These are phyloP conservation scores for Lolium rigidum DNA, from an alignment of 176 grass and related monocot genomes.

Conservation along the genomic window DNA sequence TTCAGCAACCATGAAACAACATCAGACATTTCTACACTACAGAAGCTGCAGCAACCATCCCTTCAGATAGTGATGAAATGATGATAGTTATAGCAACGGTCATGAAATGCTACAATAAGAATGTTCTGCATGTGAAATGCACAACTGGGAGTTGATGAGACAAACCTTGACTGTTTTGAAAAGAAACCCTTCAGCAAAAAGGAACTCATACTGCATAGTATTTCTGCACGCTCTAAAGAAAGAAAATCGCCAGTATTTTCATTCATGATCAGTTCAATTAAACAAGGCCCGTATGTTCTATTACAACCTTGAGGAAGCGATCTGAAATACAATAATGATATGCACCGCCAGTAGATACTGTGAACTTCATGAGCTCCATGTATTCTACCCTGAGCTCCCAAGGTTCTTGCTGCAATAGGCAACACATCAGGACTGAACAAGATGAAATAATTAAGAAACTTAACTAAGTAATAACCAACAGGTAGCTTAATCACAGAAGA, in stretches of 20 bases:
- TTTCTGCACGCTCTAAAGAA: slow-evolving; percentile 68
- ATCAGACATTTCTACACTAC: slow-evolving; percentile 56
- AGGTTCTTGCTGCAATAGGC: slow-evolving; percentile 62
- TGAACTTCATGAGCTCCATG: slow-evolving; percentile 71
- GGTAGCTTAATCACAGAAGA: background rate
- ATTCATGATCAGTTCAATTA: slow-evolving; percentile 61
- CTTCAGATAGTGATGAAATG: slow-evolving; percentile 46
- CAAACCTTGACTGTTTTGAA: slow-evolving; percentile 71
- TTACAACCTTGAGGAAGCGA: slow-evolving; percentile 53
- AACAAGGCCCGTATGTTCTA: slow-evolving; percentile 45
- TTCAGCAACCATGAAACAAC: slow-evolving; percentile 75
- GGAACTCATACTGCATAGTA: slow-evolving; percentile 77
- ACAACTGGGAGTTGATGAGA: slow-evolving; percentile 20
- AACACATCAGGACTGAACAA: slow-evolving; percentile 14
- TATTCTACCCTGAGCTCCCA: slow-evolving; percentile 51
- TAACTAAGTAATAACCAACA: slow-evolving; percentile 14
- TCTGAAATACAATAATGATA: slow-evolving; percentile 63
- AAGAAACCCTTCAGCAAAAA: slow-evolving; percentile 62
- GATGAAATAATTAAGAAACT: slow-evolving; percentile 27
- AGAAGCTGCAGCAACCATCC: slow-evolving; percentile 65
- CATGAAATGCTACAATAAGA: slow-evolving; percentile 10
- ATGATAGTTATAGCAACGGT: slow-evolving; percentile 17
- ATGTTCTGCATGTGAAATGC: background rate
- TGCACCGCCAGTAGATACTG: slow-evolving; percentile 69
- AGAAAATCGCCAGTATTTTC: slow-evolving; percentile 50